Base-by-base conservation (phyloP, 345 rosid species). In the Sonneratia caseolaris region DNA sequence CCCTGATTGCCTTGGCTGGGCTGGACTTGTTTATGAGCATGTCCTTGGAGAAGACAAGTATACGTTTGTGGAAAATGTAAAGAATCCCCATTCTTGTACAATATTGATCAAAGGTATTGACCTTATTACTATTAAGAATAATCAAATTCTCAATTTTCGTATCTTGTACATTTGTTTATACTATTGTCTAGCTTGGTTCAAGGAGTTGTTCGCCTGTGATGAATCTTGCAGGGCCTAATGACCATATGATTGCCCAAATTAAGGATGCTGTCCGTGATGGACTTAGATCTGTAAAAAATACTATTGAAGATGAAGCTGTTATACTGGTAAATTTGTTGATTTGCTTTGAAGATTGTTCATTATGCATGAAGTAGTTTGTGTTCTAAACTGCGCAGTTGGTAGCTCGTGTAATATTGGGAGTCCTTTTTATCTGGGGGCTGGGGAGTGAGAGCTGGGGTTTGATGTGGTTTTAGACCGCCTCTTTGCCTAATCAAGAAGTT, bases 181-280 rank as follows among this genome's bases (percentile, higher is more conserved):
- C 32, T 27, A 27, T 36, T 70, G 19, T 37, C 5, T 0, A 36
- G 59, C 32, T 56, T 57, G 66, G 37, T 7, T 35, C 53, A 8
- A 4, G 27, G 16, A 19, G 36, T 22, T 21, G 32, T 27, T 27
- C 32, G 32, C 32, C 76, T 71, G 42, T 70, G 8, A 76, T 66
- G 35, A 70, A 64, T 79, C 35, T 5, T 42, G 45, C 79, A 95
- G 99, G 99, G 73, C 99, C 97, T 55, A 95, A 92, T 74, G 99
- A 92, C 77, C 99, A 95, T 73, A 91, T 97, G 61, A 92, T 92
- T 84, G 97, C 97, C 66, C 97, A 95, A 88, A 95, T 95, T 69
- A 95, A 95, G 83, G 99, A 92, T 74, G 96, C 97, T 76, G 92
- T 92, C 51, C 93, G 97, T 35, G 98, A 96, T 87, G 99, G 99